These are phyloP conservation scores for Polygonum aviculare DNA, from an alignment of 148 eudicot species.

Conservation along the genomic window DNA sequence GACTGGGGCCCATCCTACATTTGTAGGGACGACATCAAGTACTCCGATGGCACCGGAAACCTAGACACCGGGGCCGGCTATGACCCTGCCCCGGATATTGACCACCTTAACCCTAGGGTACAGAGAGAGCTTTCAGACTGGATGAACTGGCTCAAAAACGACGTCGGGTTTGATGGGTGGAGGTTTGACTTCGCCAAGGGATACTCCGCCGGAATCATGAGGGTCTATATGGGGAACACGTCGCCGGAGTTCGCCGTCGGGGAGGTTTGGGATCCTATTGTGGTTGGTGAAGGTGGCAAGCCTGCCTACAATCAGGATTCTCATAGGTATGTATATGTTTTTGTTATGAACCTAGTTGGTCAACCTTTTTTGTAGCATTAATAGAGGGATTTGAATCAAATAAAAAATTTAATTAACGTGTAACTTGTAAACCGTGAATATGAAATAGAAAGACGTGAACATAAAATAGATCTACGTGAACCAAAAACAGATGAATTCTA, in stretches of 20 bases:
- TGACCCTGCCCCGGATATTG: neutral
- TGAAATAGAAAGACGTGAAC: no score
- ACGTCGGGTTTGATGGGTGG: neutral
- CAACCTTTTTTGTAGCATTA: no score
- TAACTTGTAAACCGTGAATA: no score
- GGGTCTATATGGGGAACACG: neutral
- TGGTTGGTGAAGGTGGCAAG: neutral
- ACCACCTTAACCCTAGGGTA: neutral
- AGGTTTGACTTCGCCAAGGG: neutral
- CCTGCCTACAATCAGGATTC: neutral
- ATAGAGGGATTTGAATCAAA: no score
- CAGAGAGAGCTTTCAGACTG: neutral
- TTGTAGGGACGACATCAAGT: neutral
- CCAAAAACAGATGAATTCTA: no score
- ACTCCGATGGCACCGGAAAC: slow-evolving; percentile 5
- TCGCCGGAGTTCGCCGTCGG: neutral
- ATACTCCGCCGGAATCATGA: neutral
- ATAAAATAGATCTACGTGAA: no score
- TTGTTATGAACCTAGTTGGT: neutral
- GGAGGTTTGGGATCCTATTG: neutral
- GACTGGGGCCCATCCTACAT: neutral
- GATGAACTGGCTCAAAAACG: neutral
- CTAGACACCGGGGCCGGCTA: neutral
- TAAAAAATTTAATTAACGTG: no score
- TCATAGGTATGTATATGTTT: neutral